Conservation (phyloP, 257 asterid species). For the Gentiana macrophylla region DNA sequence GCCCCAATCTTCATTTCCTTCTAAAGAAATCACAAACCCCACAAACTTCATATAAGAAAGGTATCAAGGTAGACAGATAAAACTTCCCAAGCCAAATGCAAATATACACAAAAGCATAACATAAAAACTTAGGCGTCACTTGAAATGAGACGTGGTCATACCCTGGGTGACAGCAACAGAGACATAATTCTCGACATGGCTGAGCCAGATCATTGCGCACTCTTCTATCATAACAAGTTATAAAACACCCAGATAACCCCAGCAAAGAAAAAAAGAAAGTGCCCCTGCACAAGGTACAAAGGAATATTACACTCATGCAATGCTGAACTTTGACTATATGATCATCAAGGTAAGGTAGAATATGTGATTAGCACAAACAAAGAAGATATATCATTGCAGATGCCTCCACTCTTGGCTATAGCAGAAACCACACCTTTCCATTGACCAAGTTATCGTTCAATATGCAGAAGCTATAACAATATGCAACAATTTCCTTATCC, state of each 20-base stretch:
- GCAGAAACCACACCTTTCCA: not conserved
- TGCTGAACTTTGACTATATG: not conserved
- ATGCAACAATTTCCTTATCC: no score
- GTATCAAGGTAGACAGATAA: no score
- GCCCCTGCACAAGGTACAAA: constrained; percentile 50
- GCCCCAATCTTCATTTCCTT: no score
- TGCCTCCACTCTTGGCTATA: not conserved
- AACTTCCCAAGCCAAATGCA: no score
- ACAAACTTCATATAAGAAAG: no score
- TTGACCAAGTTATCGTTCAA: no score
- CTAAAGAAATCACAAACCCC: no score
- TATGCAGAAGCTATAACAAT: no score
- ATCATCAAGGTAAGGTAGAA: constrained; percentile 5
- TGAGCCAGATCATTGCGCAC: constrained; percentile 95
- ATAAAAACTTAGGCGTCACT: no score
- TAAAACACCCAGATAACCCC: constrained; percentile 91
- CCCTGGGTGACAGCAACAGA: constrained; percentile 99
- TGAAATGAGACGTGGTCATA: constrained; percentile 12
- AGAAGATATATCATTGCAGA: no score
- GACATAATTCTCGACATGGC: constrained; percentile 93
- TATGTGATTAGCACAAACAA: no score
- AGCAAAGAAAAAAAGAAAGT: constrained; percentile 77
- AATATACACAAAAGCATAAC: no score
- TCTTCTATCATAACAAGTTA: constrained; percentile 93
- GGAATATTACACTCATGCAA: not conserved